Percentiles rank a stretch among this genome's conserved stretches.
Evolutionary conservation across 441 rosid species (phyloP).

Genomic region (Manihot esculenta): DNA sequence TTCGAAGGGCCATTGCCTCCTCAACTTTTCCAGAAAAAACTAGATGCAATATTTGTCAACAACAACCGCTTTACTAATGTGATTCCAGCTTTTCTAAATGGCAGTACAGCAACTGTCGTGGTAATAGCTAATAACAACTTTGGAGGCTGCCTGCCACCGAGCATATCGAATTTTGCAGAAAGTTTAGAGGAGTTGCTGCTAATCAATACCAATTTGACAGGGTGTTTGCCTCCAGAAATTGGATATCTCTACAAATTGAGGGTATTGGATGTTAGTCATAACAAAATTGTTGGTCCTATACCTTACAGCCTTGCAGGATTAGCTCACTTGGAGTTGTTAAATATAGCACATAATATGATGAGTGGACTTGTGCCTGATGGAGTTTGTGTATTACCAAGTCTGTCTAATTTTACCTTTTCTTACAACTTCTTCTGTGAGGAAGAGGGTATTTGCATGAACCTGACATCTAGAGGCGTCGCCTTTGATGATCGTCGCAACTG

Average conservation of each 20-base stretch:
- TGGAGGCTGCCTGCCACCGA: conserved; percentile 76
- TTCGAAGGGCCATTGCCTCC: conserved; percentile 83
- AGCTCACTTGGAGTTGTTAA: conserved; percentile 60
- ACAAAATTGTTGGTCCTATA: conserved; percentile 64
- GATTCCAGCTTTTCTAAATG: conserved; percentile 44
- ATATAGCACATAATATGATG: conserved; percentile 68
- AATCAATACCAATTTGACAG: conserved; percentile 62
- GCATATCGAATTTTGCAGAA: conserved; percentile 59
- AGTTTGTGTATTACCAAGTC: conserved; percentile 57
- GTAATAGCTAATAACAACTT: conserved; percentile 82
- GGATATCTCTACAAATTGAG: conserved; percentile 70
- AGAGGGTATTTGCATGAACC: conserved; percentile 56
- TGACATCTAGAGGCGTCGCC: conserved; percentile 49
- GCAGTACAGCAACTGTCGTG: conserved; percentile 58
- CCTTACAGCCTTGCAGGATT: conserved; percentile 73
- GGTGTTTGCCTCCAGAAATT: conserved; percentile 80
- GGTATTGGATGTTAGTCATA: conserved; percentile 77
- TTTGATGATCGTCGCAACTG: conserved; percentile 72
- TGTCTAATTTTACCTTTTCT: conserved; percentile 62
- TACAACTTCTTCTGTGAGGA: conserved; percentile 71
- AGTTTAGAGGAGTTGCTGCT: conserved; percentile 68
- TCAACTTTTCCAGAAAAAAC: conserved; percentile 58
- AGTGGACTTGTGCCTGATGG: conserved; percentile 62
- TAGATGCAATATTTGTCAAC: conserved; percentile 82
- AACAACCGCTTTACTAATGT: conserved; percentile 61